Conservation (phyloP, 108 stramenopile species). For the Pseudonitzschia delicatissima region DNA sequence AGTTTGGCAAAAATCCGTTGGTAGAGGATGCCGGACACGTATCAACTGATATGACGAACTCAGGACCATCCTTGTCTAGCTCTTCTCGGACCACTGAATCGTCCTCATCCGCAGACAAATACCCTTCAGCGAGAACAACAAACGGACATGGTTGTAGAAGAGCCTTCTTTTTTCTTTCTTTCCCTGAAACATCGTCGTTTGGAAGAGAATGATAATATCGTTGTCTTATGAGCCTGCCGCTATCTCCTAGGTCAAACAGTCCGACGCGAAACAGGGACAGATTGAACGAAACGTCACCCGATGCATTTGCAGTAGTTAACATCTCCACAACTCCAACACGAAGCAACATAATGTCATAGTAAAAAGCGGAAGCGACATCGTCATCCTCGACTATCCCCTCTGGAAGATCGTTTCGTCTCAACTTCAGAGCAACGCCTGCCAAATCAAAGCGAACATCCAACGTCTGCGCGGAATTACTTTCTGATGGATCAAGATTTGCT, state of each 20-base stretch:
- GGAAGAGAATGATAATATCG: constrained; percentile 21
- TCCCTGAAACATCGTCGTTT: background rate
- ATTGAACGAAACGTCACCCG: constrained; percentile 33
- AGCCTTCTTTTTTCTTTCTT: constrained; percentile 16
- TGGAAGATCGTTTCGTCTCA: constrained; percentile 50
- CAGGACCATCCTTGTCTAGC: constrained; percentile 29
- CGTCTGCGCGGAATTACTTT: constrained; percentile 1
- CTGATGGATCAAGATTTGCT: constrained; percentile 7
- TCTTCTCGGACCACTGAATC: constrained; percentile 8
- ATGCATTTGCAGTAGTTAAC: constrained; percentile 1
- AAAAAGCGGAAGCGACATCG: constrained; percentile 30
- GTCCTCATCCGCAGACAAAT: constrained; percentile 19
- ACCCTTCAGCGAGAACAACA: constrained; percentile 51
- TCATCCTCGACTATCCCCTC: constrained; percentile 23
- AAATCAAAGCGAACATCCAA: constrained; percentile 45
- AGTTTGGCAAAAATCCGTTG: background rate
- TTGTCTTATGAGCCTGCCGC: constrained; percentile 44
- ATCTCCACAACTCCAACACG: constrained; percentile 36
- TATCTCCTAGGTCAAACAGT: constrained; percentile 60
- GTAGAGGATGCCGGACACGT: constrained; percentile 28
- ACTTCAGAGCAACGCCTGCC: constrained; percentile 41
- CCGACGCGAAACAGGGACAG: constrained; percentile 45
- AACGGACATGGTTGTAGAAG: constrained; percentile 47
- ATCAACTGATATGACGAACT: constrained; percentile 43
- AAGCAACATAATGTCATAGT: constrained; percentile 50